phyloP scores from a whole-genome alignment of 2,329 filamentous ascomycete genomes.

The Aureobasidium sp. region DNA sequence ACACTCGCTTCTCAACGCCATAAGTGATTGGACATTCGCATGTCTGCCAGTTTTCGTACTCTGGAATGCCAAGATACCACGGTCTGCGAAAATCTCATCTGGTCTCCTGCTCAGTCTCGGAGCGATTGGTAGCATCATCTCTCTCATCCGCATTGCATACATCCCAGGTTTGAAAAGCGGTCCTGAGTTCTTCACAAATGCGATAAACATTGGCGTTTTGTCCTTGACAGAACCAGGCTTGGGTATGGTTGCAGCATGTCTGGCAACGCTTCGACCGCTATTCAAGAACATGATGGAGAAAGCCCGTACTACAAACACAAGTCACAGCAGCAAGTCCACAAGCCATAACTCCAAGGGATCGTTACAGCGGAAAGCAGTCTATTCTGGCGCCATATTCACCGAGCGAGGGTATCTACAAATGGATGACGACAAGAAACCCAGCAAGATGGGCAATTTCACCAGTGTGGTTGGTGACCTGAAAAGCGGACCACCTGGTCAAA shows the following conservation, averaged over 20 bases:
- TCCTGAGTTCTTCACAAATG: slow-evolving; percentile 21
- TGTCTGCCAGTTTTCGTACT: slow-evolving; percentile 28
- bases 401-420: not conserved
- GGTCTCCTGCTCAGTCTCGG: slow-evolving; percentile 35
- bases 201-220: slow-evolving; percentile 24
- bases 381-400: not conserved
- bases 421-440: not conserved
- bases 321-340: not conserved
- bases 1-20: slow-evolving; percentile 29
- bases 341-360: not conserved
- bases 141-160: slow-evolving; percentile 22
- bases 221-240: slow-evolving; percentile 28
- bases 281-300: slow-evolving; percentile 7
- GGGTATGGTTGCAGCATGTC: slow-evolving; percentile 28
- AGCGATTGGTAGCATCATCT: slow-evolving; percentile 22
- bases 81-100: slow-evolving; percentile 35
- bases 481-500: not conserved
- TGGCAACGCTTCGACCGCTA: slow-evolving; percentile 29
- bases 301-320: not conserved
- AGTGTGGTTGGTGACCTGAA: not conserved
- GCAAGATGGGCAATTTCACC: slow-evolving; percentile 6
- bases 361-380: not conserved
- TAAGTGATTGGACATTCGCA: slow-evolving; percentile 30
- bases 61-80: slow-evolving; percentile 25
- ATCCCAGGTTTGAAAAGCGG: slow-evolving; percentile 19